Percentiles rank a stretch among this genome's conserved stretches.
Conservation (phyloP, 805 yeast genomes). For the Wickerhamia fluorescens region DNA sequence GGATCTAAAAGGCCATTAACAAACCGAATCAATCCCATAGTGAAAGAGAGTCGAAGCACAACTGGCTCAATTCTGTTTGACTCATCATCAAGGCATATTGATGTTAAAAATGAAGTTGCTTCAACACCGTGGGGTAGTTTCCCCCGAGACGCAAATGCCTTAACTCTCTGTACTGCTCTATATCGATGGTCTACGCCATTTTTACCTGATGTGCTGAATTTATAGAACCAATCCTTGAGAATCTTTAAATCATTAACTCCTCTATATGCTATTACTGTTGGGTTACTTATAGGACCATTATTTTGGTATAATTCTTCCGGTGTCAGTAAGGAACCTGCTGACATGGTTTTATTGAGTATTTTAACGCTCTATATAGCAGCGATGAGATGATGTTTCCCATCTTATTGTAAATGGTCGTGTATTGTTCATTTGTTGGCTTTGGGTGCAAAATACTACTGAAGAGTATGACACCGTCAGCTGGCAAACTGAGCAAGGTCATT, state of each 20-base stretch:
- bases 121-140: conserved; percentile 68
- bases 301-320: too few relatives aligned
- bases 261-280: conserved; percentile 18
- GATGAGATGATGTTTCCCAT: too few relatives aligned
- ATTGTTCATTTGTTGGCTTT: too few relatives aligned
- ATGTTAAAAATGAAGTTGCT: conserved; percentile 51
- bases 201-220: conserved; percentile 13
- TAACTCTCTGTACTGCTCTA: conserved; percentile 46
- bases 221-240: conserved; percentile 49
- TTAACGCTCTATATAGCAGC: too few relatives aligned
- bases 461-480: too few relatives aligned
- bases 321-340: too few relatives aligned
- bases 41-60: conserved; percentile 46
- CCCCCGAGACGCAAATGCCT: conserved; percentile 53
- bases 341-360: too few relatives aligned
- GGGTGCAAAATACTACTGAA: too few relatives aligned
- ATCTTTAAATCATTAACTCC: conserved; percentile 35
- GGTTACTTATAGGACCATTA: too few relatives aligned
- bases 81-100: conserved; percentile 29
- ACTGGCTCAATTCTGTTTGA: conserved; percentile 17
- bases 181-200: conserved; percentile 30
- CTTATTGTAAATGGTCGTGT: too few relatives aligned
- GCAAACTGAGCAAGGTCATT: too few relatives aligned
- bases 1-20: conserved; percentile 92
- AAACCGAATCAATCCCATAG: conserved; percentile 74